A percentile compares a stretch with the other conserved stretches of the same genome.
Evolutionary conservation across 257 asterid species (phyloP).

Genomic region (Pogostemon cablin): DNA sequence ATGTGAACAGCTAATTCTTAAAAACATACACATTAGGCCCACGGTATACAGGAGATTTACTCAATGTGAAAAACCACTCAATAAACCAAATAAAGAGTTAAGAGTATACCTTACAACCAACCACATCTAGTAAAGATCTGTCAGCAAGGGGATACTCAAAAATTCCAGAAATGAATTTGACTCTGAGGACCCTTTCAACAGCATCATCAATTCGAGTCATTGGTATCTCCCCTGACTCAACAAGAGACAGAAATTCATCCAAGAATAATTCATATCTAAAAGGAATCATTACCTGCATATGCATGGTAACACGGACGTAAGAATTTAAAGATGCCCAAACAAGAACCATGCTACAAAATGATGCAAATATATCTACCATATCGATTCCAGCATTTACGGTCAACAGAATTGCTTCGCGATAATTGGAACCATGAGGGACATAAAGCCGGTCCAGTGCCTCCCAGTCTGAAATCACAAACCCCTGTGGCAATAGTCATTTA

Average conservation of each 20-base stretch:
- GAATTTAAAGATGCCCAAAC: slow-evolving; percentile 19
- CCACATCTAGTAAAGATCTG: slow-evolving; percentile 74
- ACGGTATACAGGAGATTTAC: too few relatives aligned
- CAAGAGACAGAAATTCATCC: slow-evolving; percentile 74
- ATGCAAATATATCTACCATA: slow-evolving; percentile 53
- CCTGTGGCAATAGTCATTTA: slow-evolving; percentile 51
- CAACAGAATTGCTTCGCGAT: slow-evolving; percentile 52
- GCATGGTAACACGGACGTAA: slow-evolving; percentile 18
- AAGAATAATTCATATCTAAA: slow-evolving; percentile 78
- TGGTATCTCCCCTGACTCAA: slow-evolving; percentile 82
- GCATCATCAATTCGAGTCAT: slow-evolving; percentile 88
- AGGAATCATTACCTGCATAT: slow-evolving; percentile 96
- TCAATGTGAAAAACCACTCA: slow-evolving; percentile 6
- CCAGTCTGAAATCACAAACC: slow-evolving; percentile 85
- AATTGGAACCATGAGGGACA: slow-evolving; percentile 63
- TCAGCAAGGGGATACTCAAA: slow-evolving; percentile 83
- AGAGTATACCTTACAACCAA: slow-evolving; percentile 85
- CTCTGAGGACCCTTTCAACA: slow-evolving; percentile 90
- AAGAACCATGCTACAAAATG: slow-evolving; percentile 21
- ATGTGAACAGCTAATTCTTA: too few relatives aligned
- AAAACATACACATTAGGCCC: too few relatives aligned
- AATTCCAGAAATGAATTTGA: slow-evolving; percentile 81
- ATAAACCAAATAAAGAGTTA: slow-evolving; percentile 15
- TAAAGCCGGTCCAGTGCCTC: slow-evolving; percentile 72
- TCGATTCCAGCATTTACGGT: slow-evolving; percentile 79